Conservation (phyloP, 2,329 filamentous ascomycete genomes). For the Colletotrichum coccodes region DNA sequence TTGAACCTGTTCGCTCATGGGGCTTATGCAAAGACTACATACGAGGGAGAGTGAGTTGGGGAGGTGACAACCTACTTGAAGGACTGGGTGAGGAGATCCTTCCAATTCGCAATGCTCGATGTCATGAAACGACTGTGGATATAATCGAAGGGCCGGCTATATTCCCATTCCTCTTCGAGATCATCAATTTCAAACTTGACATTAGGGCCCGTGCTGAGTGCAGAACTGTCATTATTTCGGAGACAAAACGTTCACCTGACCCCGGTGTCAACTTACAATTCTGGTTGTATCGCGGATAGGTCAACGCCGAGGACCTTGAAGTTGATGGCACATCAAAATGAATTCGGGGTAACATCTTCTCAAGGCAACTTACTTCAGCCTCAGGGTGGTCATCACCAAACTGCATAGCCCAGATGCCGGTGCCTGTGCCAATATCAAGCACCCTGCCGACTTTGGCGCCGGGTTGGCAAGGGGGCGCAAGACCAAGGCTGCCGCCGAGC, state of each 20-base stretch:
- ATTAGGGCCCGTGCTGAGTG: slow-evolving; percentile 42
- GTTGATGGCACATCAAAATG: neutral
- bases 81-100: slow-evolving; percentile 61
- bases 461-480: slow-evolving; percentile 27
- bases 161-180: slow-evolving; percentile 56
- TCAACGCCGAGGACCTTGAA: slow-evolving; percentile 68
- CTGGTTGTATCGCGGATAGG: slow-evolving; percentile 75
- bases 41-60: slow-evolving; percentile 51
- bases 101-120: slow-evolving; percentile 59
- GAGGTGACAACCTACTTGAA: slow-evolving; percentile 52
- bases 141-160: slow-evolving; percentile 64
- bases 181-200: slow-evolving; percentile 54
- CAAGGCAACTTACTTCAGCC: slow-evolving; percentile 36
- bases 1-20: slow-evolving; percentile 33
- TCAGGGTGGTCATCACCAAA: slow-evolving; percentile 46
- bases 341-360: neutral
- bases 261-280: slow-evolving; percentile 47
- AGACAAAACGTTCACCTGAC: neutral
- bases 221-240: neutral
- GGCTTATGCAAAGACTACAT: slow-evolving; percentile 42
- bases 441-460: slow-evolving; percentile 35
- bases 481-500: slow-evolving; percentile 41
- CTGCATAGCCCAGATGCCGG: slow-evolving; percentile 48
- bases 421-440: slow-evolving; percentile 41
- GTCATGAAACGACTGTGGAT: slow-evolving; percentile 61